Evolutionary conservation across 345 rosid genomes (phyloP), one percentile per base, ranked within the genome.

Genomic region (Psidium friedrichsthalianum): DNA sequence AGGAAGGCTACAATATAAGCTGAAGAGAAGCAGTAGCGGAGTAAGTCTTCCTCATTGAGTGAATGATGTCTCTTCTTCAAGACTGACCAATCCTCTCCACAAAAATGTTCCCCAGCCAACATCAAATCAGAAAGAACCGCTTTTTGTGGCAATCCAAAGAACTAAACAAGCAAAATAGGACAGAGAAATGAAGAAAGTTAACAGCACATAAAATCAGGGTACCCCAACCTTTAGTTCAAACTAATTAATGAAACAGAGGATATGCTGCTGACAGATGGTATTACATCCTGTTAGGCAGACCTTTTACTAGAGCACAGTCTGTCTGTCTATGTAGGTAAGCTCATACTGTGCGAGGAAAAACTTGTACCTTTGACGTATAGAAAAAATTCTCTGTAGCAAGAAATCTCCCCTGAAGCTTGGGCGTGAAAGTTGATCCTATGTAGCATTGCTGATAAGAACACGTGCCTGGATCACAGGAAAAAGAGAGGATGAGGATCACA

Each of bases 1-100:
- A 96, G 98, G 86, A 96, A 89, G 57, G 98, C 96, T 83, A 94
- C 92, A 25, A 96, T 94, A 86, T 94, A 96, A 81, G 98, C 98
- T 69, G 98, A 95, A 59, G 98, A 96, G 92, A 96, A 96, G 90
- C 99, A 95, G 88, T 92, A 94, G 85, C 86, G 94, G 87, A 87
- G 87, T 85, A 96, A 85, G 89, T 89, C 95, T 87, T 94, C 97
- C 82, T 91, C 96, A 83, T 90, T 87, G 58, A 92, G 87, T 42
- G 93, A 89, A 21, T 89, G 90, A 88, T 95, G 91, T 85, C 89
- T 91, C 89, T 83, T 90, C 89, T 88, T 94, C 88, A 96, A 87
- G 42, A 83, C 90, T 15, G 93, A 92, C 99, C 99, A 96, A 69
- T 96, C 98, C 78, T 94, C 96, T 86, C 91, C 95, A 85, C 99